Evolutionary conservation across 805 yeast genomes (phyloP), one percentile per base, ranked within the genome.

Genomic region (Candida ulmi): DNA sequence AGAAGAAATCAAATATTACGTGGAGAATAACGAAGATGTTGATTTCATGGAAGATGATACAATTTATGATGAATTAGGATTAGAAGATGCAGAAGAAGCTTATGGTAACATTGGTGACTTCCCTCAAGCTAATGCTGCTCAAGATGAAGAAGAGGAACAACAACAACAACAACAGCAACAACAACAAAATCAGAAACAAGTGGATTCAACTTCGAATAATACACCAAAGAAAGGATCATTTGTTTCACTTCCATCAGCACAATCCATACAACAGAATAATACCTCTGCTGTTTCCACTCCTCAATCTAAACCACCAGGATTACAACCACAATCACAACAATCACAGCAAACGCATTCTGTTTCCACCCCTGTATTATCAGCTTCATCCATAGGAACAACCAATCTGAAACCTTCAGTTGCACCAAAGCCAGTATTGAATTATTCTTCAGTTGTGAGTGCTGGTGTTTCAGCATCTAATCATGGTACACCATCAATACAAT

Each of bases 11-110:
- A 85, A 77, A 50, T 91, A 93, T 65, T 90, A 87, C 60, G 93
- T 93, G 24, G 98, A 93, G 51, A 84, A 88, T 46, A 91, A 91
- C 57, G 93, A 84, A 61, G 96, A 88, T 40, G 90, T 80, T 5
- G 96, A 90, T 54, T 91, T 88, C 60, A 83, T 90, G 26, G 97
- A 88, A 55, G 95, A 91, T 61, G 96, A 90, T 51, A 88, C 87
- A 12, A 76, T 91, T 44, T 93, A 91, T 62, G 97, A 93, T 50
- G 87, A 80, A 43, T 72, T 93, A 51, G 88, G 82, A 33, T 73
- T 88, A 33, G 80, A 72, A 43, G 82, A 78, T 6, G 60, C 63
- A 37, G 78, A 76, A 33, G 72, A 74, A 28, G 74, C 72, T 27
- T 75, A 72, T 19, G 76, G 72, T 27, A 75, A 70, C 40, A 71